Conservation (phyloP, 1,284 basidiomycete genomes). For the Fomitopsis pinicola region DNA sequence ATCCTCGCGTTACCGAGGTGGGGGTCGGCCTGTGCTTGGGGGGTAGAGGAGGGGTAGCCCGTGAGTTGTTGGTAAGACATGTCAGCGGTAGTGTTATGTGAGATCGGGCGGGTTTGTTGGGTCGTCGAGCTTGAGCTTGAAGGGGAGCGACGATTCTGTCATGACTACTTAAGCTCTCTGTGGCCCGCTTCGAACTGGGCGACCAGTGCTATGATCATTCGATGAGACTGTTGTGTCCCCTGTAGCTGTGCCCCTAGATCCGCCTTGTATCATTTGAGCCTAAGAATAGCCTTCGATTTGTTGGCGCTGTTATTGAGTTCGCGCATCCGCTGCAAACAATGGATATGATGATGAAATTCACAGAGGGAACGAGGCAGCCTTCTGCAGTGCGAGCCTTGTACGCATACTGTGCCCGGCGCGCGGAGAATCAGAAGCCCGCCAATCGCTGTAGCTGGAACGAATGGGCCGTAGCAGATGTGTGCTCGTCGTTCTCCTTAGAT, state of each 20-base stretch:
- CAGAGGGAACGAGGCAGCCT: too few species aligned
- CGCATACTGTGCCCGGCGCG: too few species aligned
- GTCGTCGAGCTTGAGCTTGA: background rate
- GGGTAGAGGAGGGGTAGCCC: background rate
- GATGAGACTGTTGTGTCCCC: background rate
- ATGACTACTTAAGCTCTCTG: background rate
- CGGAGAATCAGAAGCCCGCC: too few species aligned
- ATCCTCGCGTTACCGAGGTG: conserved; percentile 5
- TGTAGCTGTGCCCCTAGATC: background rate
- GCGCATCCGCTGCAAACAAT: too few species aligned
- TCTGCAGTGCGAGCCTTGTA: too few species aligned
- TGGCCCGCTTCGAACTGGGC: too few species aligned
- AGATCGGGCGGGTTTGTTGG: background rate
- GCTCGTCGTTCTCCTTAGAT: too few species aligned
- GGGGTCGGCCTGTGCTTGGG: conserved; percentile 1
- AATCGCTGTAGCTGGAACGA: too few species aligned
- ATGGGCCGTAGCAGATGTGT: too few species aligned
- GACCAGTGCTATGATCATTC: background rate
- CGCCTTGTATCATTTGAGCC: background rate
- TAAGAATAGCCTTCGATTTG: background rate
- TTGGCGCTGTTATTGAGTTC: too few species aligned
- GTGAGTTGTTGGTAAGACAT: conserved; percentile 2
- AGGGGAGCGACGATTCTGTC: background rate
- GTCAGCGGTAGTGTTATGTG: background rate
- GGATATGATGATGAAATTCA: too few species aligned